These are phyloP conservation scores for Ammopiptanthus mongolicus DNA, from an alignment of 306 rosid genomes.

Conservation along the genomic window DNA sequence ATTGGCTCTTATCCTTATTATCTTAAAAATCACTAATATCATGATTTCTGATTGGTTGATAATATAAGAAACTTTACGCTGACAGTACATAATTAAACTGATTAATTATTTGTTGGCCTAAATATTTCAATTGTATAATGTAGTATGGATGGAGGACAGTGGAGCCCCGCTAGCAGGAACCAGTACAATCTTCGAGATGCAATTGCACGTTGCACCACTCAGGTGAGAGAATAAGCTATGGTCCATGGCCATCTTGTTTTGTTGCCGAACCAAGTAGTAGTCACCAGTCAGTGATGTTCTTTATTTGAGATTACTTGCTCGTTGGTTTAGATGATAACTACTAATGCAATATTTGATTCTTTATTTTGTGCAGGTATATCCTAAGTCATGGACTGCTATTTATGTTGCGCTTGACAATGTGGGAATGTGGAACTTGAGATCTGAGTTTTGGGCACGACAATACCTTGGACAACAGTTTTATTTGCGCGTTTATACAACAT, in stretches of 20 bases:
- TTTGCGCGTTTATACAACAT: conserved; percentile 67
- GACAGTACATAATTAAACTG: too few relatives aligned
- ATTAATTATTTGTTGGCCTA: background rate
- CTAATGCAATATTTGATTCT: background rate
- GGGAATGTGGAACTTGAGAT: conserved; percentile 98
- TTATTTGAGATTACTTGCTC: background rate
- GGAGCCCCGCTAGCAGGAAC: conserved; percentile 64
- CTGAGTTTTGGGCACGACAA: conserved; percentile 93
- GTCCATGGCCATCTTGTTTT: background rate
- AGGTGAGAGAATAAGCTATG: conserved; percentile 43
- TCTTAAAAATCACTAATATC: too few relatives aligned
- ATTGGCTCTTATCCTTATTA: too few relatives aligned
- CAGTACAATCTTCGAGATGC: conserved; percentile 88
- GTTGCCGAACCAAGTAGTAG: background rate
- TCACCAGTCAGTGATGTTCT: background rate
- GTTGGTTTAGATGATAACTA: background rate
- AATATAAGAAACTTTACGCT: too few relatives aligned
- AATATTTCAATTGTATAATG: conserved; percentile 2
- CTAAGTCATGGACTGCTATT: conserved; percentile 92
- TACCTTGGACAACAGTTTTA: conserved; percentile 89
- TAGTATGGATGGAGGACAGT: conserved; percentile 95
- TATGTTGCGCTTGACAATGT: conserved; percentile 85
- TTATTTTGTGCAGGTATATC: conserved; percentile 64
- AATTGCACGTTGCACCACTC: conserved; percentile 81
- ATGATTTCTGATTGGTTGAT: too few relatives aligned